phyloP scores from a whole-genome alignment of 306 rosid genomes.

The Sesbania bispinosa region DNA sequence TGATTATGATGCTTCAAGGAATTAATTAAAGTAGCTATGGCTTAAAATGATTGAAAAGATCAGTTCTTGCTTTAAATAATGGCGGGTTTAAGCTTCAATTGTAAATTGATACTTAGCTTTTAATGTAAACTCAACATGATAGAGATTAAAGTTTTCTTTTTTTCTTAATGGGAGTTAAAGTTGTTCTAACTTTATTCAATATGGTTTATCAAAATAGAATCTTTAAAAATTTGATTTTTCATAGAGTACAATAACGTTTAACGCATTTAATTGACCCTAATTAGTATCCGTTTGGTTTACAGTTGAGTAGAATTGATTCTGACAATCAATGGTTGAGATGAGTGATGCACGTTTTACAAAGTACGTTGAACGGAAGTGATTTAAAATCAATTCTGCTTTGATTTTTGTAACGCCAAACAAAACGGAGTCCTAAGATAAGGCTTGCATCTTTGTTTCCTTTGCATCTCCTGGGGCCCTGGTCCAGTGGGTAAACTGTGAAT shows the following conservation, averaged over 20 bases:
- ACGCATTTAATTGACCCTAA: neutral
- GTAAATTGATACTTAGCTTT: conserved; percentile 1
- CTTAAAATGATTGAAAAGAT: conserved; percentile 23
- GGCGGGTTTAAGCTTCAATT: conserved; percentile 7
- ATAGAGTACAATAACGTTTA: neutral
- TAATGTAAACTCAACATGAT: conserved; percentile 1
- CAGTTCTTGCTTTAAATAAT: neutral
- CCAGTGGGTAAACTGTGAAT: neutral
- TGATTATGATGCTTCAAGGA: conserved; percentile 23
- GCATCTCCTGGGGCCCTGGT: neutral
- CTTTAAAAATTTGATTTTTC: neutral
- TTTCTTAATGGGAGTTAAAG: neutral
- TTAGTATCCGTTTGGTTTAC: no score
- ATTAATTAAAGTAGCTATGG: neutral
- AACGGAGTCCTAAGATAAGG: no score
- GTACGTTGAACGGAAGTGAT: no score
- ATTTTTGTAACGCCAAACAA: no score
- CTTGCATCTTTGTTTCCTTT: no score
- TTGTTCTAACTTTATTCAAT: neutral
- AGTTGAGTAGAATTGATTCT: no score
- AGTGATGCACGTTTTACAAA: no score
- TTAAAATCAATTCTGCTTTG: no score
- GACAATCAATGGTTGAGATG: no score
- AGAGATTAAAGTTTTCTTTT: neutral
- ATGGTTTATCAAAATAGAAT: neutral